Evolutionary conservation across 306 rosid genomes (phyloP), one percentile per base, ranked within the genome.

Genomic region (Lathyrus aphaca): DNA sequence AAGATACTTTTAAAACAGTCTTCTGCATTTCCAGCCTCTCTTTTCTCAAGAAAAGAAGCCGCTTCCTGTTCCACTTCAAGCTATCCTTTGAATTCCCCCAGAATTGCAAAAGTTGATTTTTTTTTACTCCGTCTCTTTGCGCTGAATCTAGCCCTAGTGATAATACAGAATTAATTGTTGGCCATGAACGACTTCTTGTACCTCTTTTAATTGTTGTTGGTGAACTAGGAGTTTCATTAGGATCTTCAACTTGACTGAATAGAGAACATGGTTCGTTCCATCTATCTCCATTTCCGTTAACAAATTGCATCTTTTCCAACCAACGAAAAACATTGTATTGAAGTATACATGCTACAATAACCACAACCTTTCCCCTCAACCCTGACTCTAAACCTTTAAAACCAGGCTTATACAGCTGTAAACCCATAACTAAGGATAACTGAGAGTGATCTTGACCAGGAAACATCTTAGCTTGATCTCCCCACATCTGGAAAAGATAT

Each of bases 401-500:
- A 30, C 98, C 98, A 7, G 85, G 84, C 46, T 82, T 76, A 83
- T 81, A 87, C 69, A 83, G 80, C 69, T 79, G 85, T 19, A 92
- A 84, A 56, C 98, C 98, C 84, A 92, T 64, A 80, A 92, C 75
- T 57, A 76, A 58, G 65, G 96, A 87, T 43, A 87, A 67, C 9
- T 75, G 64, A 18, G 75, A 81, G 80, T 84, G 74, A 69, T 83
- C 82, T 82, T 92, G 97, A 73, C 95, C 97, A 76, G 97, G 96
- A 79, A 86, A 86, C 96, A 89, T 92, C 71, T 64, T 82, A 67
- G 92, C 91, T 74, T 83, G 91, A 68, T 71, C 74, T 51, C 98
- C 98, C 95, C 90, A 87, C 87, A 92, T 81, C 89, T 89, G 98
- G 84, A 86, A 92, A 75, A 89, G 95, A 83, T 92, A 92, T 59